Base-by-base conservation (phyloP, 2,329 filamentous ascomycete genomes). In the Talaromyces sp. region DNA sequence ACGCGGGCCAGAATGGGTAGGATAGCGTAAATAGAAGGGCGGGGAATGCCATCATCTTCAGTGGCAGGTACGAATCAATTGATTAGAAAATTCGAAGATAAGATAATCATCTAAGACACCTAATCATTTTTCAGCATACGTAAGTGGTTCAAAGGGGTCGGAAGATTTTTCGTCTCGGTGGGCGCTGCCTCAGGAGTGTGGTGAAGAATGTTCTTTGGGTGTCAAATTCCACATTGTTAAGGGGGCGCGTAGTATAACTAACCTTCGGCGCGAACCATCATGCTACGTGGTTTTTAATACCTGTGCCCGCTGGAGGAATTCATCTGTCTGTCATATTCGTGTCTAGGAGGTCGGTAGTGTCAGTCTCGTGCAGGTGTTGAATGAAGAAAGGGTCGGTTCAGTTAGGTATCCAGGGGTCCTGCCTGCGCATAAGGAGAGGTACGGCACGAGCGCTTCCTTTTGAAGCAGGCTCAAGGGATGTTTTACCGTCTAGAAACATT, bases 11-110 rank as follows among this genome's bases (percentile, higher is more conserved):
- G 28, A 51, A 56, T 37, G 25, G 31, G 25, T 25, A 52, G 17
- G 35, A 33, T 37, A 10, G n/a, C 35, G 39, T 52, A 52, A 9
- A 13, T 39, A 39, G 39, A 51, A 61, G 63, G 62, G 60, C 50
- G 51, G 56, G 56, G 62, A 64, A 62, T 64, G 62, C 59, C 36
- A 55, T 55, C 53, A 37, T 55, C 37, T 37, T 41, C 43, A 39
- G 53, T 61, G 59, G 59, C 59, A 15, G 53, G 61, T 48, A 19
- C n/a, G 1, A 25, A 8, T 31, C 25, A 2, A 46, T 33, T 31
- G 22, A 46, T 2, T 2, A n/a, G n/a, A n/a, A n/a, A n/a, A n/a
- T n/a, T n/a, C n/a, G 8, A 31, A 28, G 25, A 28, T 28, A 3
- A 28, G 7, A 4, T 4, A 28, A 4, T 28, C 5, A 33, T 21